Evolutionary conservation across 345 rosid genomes (phyloP).

Genomic region (Gossypium mustelinum): DNA sequence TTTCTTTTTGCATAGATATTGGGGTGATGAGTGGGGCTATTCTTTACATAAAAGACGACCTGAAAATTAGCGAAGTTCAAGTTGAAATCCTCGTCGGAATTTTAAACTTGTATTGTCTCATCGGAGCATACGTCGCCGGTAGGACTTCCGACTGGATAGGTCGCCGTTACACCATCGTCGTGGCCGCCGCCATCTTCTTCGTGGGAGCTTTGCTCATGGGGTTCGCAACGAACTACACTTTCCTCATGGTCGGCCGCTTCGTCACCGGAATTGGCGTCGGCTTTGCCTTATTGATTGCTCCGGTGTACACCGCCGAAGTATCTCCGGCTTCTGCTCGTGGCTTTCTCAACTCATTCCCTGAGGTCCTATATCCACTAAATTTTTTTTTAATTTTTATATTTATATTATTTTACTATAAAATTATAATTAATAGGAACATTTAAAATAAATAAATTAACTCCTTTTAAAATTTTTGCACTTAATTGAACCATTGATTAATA

Average conservation of each 20-base stretch:
- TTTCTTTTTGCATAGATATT: slow-evolving; percentile 37
- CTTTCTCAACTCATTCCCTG: slow-evolving; percentile 85
- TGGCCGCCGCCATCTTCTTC: slow-evolving; percentile 48
- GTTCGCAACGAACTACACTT: slow-evolving; percentile 13
- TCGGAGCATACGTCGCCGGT: slow-evolving; percentile 78
- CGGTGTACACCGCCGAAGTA: slow-evolving; percentile 45
- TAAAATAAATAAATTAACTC: no score
- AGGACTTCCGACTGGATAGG: slow-evolving; percentile 87
- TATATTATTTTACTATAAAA: no score
- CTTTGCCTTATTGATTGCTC: slow-evolving; percentile 35
- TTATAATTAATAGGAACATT: no score
- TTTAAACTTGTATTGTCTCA: slow-evolving; percentile 57
- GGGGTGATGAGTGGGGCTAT: slow-evolving; percentile 92
- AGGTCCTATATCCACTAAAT: slow-evolving; percentile 31
- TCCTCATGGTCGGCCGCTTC: not conserved
- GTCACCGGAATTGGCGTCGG: slow-evolving; percentile 2
- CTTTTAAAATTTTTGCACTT: no score
- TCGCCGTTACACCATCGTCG: slow-evolving; percentile 77
- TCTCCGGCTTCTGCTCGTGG: slow-evolving; percentile 90
- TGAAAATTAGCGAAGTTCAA: slow-evolving; percentile 38
- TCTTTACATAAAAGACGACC: slow-evolving; percentile 42
- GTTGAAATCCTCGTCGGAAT: slow-evolving; percentile 58
- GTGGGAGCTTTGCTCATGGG: not conserved
- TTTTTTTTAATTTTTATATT: not conserved
- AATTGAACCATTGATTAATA: no score